Evolutionary conservation across 805 yeast genomes (phyloP), one percentile per base, ranked within the genome.

Genomic region (Spencermartinsiella europaea): DNA sequence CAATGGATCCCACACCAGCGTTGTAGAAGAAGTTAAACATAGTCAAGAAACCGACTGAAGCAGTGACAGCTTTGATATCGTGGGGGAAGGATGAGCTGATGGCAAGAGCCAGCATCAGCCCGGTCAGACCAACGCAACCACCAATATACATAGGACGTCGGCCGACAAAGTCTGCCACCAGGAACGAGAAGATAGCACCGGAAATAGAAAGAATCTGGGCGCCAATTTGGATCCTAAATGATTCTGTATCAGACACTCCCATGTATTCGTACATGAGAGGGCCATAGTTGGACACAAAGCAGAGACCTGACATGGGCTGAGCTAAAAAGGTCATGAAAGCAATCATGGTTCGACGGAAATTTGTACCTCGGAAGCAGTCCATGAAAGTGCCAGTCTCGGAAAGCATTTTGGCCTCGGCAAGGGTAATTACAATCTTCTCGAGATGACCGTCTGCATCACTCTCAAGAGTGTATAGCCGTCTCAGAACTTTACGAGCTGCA

Each of bases 321-420:
- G 35, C 38, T n/a, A 33, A 42, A 28, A 45, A 49, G 12, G 37
- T 19, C n/a, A 31, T 20, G 34, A 34, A 44, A n/a, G 40, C 21
- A 20, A 46, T 46, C 27, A 47, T 15, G 19, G 80, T 74, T 65
- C 80, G 69, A 59, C 73, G 67, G 34, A 70, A 55, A 54, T 76
- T 69, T 4, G 56, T 46, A 2, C 69, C 69, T 49, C 60, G 65
- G 65, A 75, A 73, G 47, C 78, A 74, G 46, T 74, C 76, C 20
- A 52, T n/a, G 21, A 40, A 48, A 14, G 42, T 7, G 4, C 46
- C 46, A 12, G 19, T 28, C n/a, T 39, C 14, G 7, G 40, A 35
- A 7, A 17, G 17, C 8, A 12, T 14, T 10, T 31, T 17, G 7
- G 34, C 36, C 25, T 33, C 28, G 21, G 36, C 35, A 27, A 43